Evolutionary conservation across 2,329 filamentous ascomycete genomes (phyloP), one percentile per base, ranked within the genome.

Genomic region (Exophiala calicioides): DNA sequence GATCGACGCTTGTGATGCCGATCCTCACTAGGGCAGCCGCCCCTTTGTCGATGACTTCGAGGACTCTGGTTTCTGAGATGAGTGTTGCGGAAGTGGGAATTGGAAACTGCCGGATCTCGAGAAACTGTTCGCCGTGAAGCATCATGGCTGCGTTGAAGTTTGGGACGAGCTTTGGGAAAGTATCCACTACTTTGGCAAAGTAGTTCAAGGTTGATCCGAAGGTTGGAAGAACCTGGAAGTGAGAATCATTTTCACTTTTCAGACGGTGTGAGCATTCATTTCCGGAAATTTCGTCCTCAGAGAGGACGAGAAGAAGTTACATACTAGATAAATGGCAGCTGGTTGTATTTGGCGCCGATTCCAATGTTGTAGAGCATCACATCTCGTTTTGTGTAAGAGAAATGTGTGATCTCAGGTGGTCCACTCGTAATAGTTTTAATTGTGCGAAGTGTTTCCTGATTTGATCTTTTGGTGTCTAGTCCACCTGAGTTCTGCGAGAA

Each of bases 131-230:
- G 65, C 93, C 93, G 74, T 98, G 93, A 19, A 98, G 85, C 41
- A 97, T 82, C 89, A 96, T 96, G 88, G 95, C 96, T 54, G 90
- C 90, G 27, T 82, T 88, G 77, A 95, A 98, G 78, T 97, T 95
- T 67, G 90, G 89, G 20, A 97, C 86, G 52, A 98, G 80, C 46
- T 90, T 81, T 63, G 82, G 80, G 61, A 93, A 78, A 68, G 77
- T 82, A 75, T 86, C 97, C 20, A 90, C 88, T 52, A 83, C 74
- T 58, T 86, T 78, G 52, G 88, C 84, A 72, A 85, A 86, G 74
- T 97, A 96, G 61, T 85, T 86, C 13, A 93, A 91, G 61, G 97
- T 85, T 53, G 97, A 91, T 66, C 90, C 93, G 63, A 87, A 97
- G 3, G 47, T 45, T 13, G 90, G 50, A 35, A 15, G 77, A 41